Base-by-base conservation (phyloP, 2,329 filamentous ascomycete species). In the Fusarium denticulatum region DNA sequence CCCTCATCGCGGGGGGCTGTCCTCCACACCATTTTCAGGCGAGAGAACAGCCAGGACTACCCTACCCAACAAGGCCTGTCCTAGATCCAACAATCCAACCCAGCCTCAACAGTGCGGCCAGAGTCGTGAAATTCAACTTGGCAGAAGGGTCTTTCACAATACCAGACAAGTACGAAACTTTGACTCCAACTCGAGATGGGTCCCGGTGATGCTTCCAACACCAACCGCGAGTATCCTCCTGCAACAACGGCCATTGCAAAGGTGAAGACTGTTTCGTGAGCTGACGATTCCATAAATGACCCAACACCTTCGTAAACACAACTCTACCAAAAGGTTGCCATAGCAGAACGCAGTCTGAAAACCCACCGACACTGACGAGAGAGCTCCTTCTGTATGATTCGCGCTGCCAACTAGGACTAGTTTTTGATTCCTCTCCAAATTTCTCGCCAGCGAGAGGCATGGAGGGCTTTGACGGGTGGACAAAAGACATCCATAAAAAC, bases 401-500 rank as follows among this genome's bases (percentile, higher is more conserved):
- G 92, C 94, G 94, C 89, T 92, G 90, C 92, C 93, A 91, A 93
- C 93, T 82, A 87, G 92, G 94, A 97, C 92, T 91, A 86, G 94
- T 96, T 95, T 98, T 97, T 97, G 92, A 86, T 93, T 95, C 92
- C 93, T 91, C 92, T 91, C 90, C 90, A 79, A 79, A 80, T 72
- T 39, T 78, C 78, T 76, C 71, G 50, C 60, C 77, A 56, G 61
- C 77, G 80, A 80, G 79, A 78, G 80, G 78, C 26, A 81, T 83
- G 89, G 89, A 91, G 90, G 92, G 92, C 91, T 83, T 86, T 85
- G 80, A 79, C 85, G 87, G 91, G 88, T 94, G 94, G 89, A 93
- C 94, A 97, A 98, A 97, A 90, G 84, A 95, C 94, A 92, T 97
- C 94, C 88, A 87, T 88, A 97, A 98, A 98, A 97, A 90, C 90